Base-by-base conservation (phyloP, 2,329 filamentous ascomycete species). In the Calonectria pauciramosa region DNA sequence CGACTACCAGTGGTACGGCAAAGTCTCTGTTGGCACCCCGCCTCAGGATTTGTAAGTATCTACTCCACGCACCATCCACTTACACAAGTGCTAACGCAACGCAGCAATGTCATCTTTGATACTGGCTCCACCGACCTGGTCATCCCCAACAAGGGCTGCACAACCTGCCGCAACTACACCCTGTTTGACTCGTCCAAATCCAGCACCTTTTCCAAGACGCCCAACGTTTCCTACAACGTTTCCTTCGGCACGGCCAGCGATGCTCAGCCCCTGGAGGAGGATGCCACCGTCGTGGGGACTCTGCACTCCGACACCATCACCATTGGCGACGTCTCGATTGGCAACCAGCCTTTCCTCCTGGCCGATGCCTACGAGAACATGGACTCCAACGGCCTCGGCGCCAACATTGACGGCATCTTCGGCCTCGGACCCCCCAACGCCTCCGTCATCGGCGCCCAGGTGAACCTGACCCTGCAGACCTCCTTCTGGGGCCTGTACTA, bases 21-120 rank as follows among this genome's bases (percentile, higher is more conserved):
- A 76, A 26, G 23, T 76, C 16, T 73, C 76, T 34, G 74, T 79
- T 30, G 78, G 78, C 18, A 78, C 76, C 2, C 78, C 77, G 1
- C 71, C 67, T 28, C 82, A 83, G 59, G 80, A 79, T 8, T 78
- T 83, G 82, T 83, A 79, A 76, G 82, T 80, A 28, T n/a, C 14
- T 16, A 2, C 34, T 66, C 4, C 8, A 18, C n/a, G 14, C 2
- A 28, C n/a, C 4, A 7, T 10, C 14, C 23, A 4, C 4, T 20
- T 32, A 20, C 2, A 20, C 1, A 13, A 36, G 26, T 14, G 23
- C 36, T 38, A 52, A 75, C 49, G 38, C n/a, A 1, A 4, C 11
- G 14, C 23, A 84, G 82, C 72, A 82, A 80, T 23, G 82, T 85
- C 38, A 76, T 83, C 54, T 81, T 83, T 51, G 83, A 85, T 72